phyloP scores from a whole-genome alignment of 2,329 filamentous ascomycete species.

The Penicillium sp. region DNA sequence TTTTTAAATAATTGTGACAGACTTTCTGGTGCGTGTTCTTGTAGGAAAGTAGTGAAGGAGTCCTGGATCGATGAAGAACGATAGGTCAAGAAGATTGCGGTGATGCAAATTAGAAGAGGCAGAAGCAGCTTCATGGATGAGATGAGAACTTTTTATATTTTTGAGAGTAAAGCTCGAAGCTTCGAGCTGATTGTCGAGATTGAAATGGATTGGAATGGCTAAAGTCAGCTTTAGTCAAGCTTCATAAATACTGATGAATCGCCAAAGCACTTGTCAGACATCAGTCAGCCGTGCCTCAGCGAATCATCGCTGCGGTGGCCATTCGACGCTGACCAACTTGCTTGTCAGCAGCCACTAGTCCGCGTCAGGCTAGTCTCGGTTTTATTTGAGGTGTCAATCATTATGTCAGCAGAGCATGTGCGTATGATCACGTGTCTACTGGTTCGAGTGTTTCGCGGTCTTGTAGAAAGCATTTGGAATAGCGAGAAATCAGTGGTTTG shows the following conservation, averaged over 20 bases:
- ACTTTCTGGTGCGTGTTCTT: constrained; percentile 19
- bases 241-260: constrained; percentile 22
- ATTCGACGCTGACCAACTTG: constrained; percentile 28
- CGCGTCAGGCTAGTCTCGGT: neutral
- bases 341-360: constrained; percentile 31
- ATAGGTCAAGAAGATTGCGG: constrained; percentile 37
- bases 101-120: constrained; percentile 43
- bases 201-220: constrained; percentile 2
- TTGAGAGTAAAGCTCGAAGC: constrained; percentile 10
- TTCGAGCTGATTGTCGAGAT: constrained; percentile 17
- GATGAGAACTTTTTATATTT: constrained; percentile 35
- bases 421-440: neutral
- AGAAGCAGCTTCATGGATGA: constrained; percentile 41
- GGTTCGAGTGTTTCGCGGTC: too few relatives aligned
- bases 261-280: constrained; percentile 22
- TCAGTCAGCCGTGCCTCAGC: constrained; percentile 27
- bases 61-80: constrained; percentile 25
- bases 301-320: constrained; percentile 8
- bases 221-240: constrained; percentile 35
- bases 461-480: too few relatives aligned
- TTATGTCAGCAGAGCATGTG: too few relatives aligned
- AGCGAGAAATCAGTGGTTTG: too few relatives aligned
- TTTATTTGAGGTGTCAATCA: neutral
- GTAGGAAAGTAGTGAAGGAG: constrained; percentile 21
- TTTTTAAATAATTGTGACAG: constrained; percentile 23